Evolutionary conservation across 352 stramenopile genomes (phyloP).

Genomic region (Saprolegnia diclina): DNA sequence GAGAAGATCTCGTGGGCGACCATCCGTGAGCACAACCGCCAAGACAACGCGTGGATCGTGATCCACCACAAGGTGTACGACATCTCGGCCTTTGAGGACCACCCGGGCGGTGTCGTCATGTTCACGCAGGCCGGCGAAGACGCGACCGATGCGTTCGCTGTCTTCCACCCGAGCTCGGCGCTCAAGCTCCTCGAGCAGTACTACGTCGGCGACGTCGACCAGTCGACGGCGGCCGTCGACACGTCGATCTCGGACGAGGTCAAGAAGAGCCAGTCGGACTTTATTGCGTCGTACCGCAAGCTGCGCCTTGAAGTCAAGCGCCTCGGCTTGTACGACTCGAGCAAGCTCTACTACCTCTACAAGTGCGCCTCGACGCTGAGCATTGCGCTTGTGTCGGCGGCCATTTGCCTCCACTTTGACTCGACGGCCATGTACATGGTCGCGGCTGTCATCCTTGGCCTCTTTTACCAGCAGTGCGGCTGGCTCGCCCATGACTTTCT

Average conservation of each 20-base stretch:
- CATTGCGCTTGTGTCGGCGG: slow-evolving; percentile 80
- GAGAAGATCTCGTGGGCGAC: slow-evolving; percentile 69
- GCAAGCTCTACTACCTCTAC: slow-evolving; percentile 91
- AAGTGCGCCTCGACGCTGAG: slow-evolving; percentile 92
- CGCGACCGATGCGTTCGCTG: slow-evolving; percentile 97
- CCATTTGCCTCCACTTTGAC: slow-evolving; percentile 85
- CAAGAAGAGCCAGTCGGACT: slow-evolving; percentile 79
- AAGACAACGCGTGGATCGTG: slow-evolving; percentile 79
- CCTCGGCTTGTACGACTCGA: slow-evolving; percentile 93
- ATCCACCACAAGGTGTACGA: slow-evolving; percentile 91
- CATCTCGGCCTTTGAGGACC: slow-evolving; percentile 77
- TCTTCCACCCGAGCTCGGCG: slow-evolving; percentile 93
- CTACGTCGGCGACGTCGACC: slow-evolving; percentile 95
- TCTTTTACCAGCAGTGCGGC: slow-evolving; percentile 98
- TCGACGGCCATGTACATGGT: slow-evolving; percentile 85
- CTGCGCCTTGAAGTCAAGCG: slow-evolving; percentile 91
- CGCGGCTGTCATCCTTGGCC: slow-evolving; percentile 87
- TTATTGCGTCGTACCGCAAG: slow-evolving; percentile 95
- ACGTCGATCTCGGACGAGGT: slow-evolving; percentile 39
- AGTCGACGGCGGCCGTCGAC: slow-evolving; percentile 37
- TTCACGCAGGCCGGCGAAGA: slow-evolving; percentile 97
- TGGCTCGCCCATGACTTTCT: slow-evolving; percentile 97
- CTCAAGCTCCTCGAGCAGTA: slow-evolving; percentile 94
- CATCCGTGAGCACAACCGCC: slow-evolving; percentile 68
- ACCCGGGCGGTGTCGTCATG: slow-evolving; percentile 90